Evolutionary conservation across 768 basidiomycete genomes (phyloP).

Genomic region (Leccinellum luteum): DNA sequence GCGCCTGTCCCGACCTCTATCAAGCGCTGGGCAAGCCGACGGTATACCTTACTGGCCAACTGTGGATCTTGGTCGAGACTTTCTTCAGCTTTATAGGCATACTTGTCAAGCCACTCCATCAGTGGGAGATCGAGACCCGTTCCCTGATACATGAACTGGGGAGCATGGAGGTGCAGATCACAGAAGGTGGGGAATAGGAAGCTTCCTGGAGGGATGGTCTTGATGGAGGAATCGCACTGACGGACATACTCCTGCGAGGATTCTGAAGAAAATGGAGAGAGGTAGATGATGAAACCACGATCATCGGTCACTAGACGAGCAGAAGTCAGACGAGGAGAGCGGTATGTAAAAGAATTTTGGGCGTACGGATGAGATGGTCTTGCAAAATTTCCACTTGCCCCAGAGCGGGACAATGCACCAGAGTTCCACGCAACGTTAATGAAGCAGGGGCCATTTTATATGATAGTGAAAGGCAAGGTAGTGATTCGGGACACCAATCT

Average conservation of each 20-base stretch:
- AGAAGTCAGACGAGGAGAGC: constrained; percentile 1
- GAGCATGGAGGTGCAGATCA: constrained; percentile 85
- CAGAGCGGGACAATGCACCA: constrained; percentile 55
- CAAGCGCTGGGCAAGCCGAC: constrained; percentile 61
- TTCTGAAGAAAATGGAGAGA: constrained; percentile 38
- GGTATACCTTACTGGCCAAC: constrained; percentile 68
- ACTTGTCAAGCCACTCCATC: constrained; percentile 80
- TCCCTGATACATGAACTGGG: constrained; percentile 87
- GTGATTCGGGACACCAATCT: not conserved
- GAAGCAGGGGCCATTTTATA: constrained; percentile 6
- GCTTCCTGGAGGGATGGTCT: constrained; percentile 46
- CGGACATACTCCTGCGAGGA: constrained; percentile 36
- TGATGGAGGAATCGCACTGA: constrained; percentile 11
- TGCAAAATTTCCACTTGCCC: constrained; percentile 52
- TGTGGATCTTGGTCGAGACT: constrained; percentile 57
- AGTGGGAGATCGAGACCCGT: constrained; percentile 82
- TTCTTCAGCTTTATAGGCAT: constrained; percentile 82
- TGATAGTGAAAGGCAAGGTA: not conserved
- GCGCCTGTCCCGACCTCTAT: constrained; percentile 74
- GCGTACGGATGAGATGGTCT: constrained; percentile 53
- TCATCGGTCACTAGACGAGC: constrained; percentile 30
- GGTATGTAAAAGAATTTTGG: not conserved
- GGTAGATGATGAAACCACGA: constrained; percentile 50
- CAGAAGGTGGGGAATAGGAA: constrained; percentile 80
- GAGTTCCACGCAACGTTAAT: constrained; percentile 44